A percentile compares a stretch with the other conserved stretches of the same genome.
These are phyloP conservation scores for Ophiostoma pallidulum DNA, from an alignment of 2,329 filamentous ascomycete genomes.

Conservation along the genomic window DNA sequence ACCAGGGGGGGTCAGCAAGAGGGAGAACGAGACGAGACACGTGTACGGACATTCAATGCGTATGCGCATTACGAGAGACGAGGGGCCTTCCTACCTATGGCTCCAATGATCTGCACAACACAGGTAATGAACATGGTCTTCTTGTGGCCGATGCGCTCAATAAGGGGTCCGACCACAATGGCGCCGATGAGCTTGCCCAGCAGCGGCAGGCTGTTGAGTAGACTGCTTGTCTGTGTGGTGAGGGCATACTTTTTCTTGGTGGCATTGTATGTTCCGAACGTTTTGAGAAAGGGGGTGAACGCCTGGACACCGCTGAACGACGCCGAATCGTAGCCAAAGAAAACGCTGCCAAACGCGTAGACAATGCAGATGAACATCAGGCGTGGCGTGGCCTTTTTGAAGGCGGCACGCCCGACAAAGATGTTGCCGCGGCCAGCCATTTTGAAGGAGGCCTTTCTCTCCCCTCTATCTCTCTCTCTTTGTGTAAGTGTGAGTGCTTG, in stretches of 20 bases:
- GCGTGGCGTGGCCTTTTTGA: conserved; percentile 3
- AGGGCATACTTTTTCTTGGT: neutral
- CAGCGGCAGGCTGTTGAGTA: conserved; percentile 7
- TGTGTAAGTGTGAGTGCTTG: no score
- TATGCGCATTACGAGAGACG: no score
- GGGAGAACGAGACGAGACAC: no score
- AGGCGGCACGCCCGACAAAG: neutral
- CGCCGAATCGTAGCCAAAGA: conserved; percentile 5
- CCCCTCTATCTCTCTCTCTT: no score
- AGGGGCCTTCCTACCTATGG: neutral
- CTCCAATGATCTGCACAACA: conserved; percentile 3
- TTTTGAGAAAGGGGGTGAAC: neutral
- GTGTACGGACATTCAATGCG: neutral
- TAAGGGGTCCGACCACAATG: neutral
- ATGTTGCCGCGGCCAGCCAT: conserved; percentile 3
- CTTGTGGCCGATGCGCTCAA: conserved; percentile 1
- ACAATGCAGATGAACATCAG: conserved; percentile 5
- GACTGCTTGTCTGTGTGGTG: neutral
- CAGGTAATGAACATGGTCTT: conserved; percentile 1
- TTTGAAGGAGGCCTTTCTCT: no score
- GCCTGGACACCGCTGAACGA: conserved; percentile 6
- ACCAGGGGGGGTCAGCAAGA: no score
- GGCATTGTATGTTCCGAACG: neutral
- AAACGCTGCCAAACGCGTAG: conserved; percentile 4
- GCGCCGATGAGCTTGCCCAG: conserved; percentile 3